A percentile compares a stretch with the other conserved stretches of the same genome.
These are phyloP conservation scores for Globisporangium recalcitrans DNA, from an alignment of 352 stramenopile species.

Conservation along the genomic window DNA sequence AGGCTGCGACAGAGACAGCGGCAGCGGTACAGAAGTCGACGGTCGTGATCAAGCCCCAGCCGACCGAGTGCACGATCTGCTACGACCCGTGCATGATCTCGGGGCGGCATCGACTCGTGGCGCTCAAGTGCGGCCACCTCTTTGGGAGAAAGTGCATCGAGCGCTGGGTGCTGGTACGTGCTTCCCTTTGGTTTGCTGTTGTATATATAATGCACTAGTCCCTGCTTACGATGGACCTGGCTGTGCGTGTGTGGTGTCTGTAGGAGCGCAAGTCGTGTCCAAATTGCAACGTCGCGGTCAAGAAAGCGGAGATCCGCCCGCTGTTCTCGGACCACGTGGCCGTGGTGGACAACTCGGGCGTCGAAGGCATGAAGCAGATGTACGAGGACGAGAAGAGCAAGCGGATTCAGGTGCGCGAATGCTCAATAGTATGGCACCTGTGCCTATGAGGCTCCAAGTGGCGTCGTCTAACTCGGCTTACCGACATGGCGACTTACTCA, in stretches of 20 bases:
- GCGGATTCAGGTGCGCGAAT: constrained; percentile 23
- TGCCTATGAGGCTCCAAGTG: background rate
- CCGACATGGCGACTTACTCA: background rate
- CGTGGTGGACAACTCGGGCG: constrained; percentile 66
- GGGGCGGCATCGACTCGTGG: constrained; percentile 61
- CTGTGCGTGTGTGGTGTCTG: background rate
- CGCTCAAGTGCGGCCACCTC: constrained; percentile 70
- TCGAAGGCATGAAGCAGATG: constrained; percentile 55
- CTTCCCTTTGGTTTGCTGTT: background rate
- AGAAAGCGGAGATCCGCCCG: constrained; percentile 44
- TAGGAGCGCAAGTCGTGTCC: constrained; percentile 55
- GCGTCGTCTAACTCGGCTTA: background rate
- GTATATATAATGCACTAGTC: no score
- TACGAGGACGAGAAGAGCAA: constrained; percentile 50
- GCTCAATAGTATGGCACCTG: background rate
- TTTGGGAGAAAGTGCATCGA: constrained; percentile 78
- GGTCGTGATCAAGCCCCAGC: constrained; percentile 32
- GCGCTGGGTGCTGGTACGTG: constrained; percentile 42
- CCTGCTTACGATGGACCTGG: no score
- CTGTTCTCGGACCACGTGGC: constrained; percentile 71
- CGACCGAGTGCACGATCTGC: constrained; percentile 74
- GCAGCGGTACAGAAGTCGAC: background rate
- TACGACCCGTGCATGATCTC: constrained; percentile 59
- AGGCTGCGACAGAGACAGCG: background rate
- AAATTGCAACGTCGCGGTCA: constrained; percentile 52